Evolutionary conservation across 768 basidiomycete species (phyloP).

Genomic region (Trametes cubensis): DNA sequence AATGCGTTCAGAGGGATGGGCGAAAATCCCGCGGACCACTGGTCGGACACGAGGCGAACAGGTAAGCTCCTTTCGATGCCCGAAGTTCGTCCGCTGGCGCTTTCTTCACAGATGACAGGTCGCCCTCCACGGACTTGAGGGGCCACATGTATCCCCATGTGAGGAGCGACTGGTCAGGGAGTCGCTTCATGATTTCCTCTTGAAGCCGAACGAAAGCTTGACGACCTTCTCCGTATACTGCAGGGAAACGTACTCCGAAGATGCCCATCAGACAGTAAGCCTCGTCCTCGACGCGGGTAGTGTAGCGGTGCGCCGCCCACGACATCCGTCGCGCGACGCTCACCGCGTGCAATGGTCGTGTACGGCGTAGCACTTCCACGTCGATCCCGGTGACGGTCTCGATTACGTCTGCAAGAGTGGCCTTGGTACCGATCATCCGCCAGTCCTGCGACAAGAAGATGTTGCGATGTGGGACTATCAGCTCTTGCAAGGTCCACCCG

Average conservation of each 20-base stretch:
- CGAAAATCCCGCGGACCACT: background rate
- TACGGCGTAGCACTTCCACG: background rate
- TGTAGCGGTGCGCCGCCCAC: slow-evolving; percentile 1
- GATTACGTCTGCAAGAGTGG: background rate
- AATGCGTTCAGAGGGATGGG: background rate
- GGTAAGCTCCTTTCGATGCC: background rate
- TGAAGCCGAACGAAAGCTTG: background rate
- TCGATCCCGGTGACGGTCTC: background rate
- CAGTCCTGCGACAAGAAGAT: slow-evolving; percentile 1
- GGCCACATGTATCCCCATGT: background rate
- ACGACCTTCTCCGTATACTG: slow-evolving; percentile 2
- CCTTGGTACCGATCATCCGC: slow-evolving; percentile 5
- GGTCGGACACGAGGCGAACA: background rate
- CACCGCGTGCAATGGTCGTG: background rate
- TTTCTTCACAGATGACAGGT: background rate
- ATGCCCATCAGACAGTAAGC: slow-evolving; percentile 11
- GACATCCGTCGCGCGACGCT: slow-evolving; percentile 13
- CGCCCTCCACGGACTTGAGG: too few species aligned
- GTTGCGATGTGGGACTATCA: background rate
- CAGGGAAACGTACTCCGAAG: background rate
- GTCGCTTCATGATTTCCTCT: background rate
- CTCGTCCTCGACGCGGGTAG: slow-evolving; percentile 1
- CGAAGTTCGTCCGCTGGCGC: background rate
- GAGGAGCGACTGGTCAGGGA: background rate
- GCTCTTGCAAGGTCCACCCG: slow-evolving; percentile 5